phyloP scores from a whole-genome alignment of 2,329 filamentous ascomycete species.

The Cercospora sp. region DNA sequence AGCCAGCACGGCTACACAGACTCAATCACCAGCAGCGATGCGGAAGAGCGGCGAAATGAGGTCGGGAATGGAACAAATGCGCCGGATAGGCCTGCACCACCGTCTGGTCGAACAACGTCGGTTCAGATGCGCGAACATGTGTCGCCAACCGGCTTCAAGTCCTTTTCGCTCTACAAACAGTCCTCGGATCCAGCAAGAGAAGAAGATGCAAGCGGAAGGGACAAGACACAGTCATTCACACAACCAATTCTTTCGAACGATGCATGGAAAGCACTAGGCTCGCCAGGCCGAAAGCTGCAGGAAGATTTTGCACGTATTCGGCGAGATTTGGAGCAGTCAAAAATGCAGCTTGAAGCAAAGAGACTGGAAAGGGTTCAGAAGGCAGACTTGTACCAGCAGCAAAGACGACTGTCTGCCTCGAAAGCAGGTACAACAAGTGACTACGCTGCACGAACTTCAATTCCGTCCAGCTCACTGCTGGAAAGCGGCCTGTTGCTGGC shows the following conservation, averaged over 20 bases:
- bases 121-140: not conserved
- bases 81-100: not conserved
- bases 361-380: constrained; percentile 6
- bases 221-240: not conserved
- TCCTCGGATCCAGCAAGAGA: not conserved
- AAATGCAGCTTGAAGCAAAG: not conserved
- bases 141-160: not conserved
- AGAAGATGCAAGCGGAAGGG: not conserved
- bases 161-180: not conserved
- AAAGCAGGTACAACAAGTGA: not conserved
- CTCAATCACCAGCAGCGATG: not conserved
- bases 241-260: constrained; percentile 5
- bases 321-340: not conserved
- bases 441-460: not conserved
- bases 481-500: not conserved
- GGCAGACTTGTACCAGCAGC: constrained; percentile 1
- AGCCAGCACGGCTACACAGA: not conserved
- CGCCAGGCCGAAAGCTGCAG: constrained; percentile 7
- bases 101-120: not conserved
- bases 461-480: not conserved
- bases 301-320: not conserved
- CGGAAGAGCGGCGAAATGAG: not conserved
- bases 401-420: constrained; percentile 4
- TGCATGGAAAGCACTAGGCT: constrained; percentile 4
- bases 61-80: not conserved